Percentiles rank a stretch among this genome's conserved stretches.
phyloP scores from a whole-genome alignment of 2,329 filamentous ascomycete genomes.

The Endocalyx cinctus region DNA sequence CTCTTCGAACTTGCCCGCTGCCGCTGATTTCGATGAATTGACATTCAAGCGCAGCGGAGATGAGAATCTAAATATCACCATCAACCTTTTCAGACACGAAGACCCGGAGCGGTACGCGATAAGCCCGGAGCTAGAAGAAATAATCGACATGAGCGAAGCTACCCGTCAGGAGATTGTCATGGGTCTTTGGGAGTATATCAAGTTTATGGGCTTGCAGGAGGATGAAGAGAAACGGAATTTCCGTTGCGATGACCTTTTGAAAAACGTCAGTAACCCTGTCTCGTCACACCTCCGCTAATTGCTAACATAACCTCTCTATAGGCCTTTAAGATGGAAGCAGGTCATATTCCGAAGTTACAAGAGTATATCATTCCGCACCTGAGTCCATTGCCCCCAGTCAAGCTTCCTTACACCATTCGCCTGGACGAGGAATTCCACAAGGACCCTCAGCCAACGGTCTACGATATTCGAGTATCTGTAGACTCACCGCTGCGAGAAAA shows the following conservation, averaged over 20 bases:
- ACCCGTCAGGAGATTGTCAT: slow-evolving; percentile 84
- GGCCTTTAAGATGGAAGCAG: slow-evolving; percentile 72
- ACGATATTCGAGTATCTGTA: slow-evolving; percentile 80
- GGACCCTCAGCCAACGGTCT: slow-evolving; percentile 72
- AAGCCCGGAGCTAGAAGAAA: slow-evolving; percentile 72
- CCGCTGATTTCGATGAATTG: slow-evolving; percentile 81
- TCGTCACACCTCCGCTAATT: too few species aligned
- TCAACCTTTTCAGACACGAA: slow-evolving; percentile 82
- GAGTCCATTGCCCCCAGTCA: slow-evolving; percentile 72
- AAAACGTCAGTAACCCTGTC: slow-evolving; percentile 56
- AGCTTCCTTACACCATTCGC: slow-evolving; percentile 86
- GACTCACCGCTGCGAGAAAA: slow-evolving; percentile 74
- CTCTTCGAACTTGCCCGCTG: slow-evolving; percentile 53
- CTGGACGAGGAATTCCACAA: slow-evolving; percentile 81
- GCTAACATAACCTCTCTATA: slow-evolving; percentile 21
- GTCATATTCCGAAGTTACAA: slow-evolving; percentile 81
- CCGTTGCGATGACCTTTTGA: slow-evolving; percentile 79
- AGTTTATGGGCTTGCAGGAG: slow-evolving; percentile 79
- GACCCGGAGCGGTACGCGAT: slow-evolving; percentile 79
- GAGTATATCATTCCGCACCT: slow-evolving; percentile 78
- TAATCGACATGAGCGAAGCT: slow-evolving; percentile 82
- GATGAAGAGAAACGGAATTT: slow-evolving; percentile 94
- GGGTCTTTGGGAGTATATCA: slow-evolving; percentile 93
- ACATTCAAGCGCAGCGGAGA: slow-evolving; percentile 90
- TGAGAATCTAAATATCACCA: slow-evolving; percentile 85